These are phyloP conservation scores for Endothia cerciana DNA, from an alignment of 2,329 filamentous ascomycete species.

Conservation along the genomic window DNA sequence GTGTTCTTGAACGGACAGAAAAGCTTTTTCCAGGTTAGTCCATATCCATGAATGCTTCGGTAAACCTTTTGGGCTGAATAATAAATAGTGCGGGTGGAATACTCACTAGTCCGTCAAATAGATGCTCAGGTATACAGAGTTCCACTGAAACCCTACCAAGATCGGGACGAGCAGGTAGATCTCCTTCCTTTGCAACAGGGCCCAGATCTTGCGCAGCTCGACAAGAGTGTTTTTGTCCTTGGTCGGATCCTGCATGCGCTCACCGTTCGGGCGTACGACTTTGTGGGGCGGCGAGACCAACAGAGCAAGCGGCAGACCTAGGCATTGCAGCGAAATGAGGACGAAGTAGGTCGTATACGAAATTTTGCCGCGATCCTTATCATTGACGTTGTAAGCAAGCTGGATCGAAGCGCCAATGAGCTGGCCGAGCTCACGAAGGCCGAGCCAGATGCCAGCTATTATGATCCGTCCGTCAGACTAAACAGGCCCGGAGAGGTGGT, in stretches of 20 bases:
- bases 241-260: constrained; percentile 36
- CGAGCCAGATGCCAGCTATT: constrained; percentile 55
- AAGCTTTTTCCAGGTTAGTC: constrained; percentile 38
- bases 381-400: constrained; percentile 51
- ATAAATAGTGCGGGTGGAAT: not conserved
- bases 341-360: constrained; percentile 47
- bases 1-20: constrained; percentile 51
- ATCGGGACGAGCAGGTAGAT: constrained; percentile 54
- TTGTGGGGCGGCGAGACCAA: constrained; percentile 50
- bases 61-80: too few relatives aligned
- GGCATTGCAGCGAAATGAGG: constrained; percentile 49
- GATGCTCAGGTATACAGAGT: constrained; percentile 53
- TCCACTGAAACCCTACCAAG: constrained; percentile 55
- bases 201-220: constrained; percentile 43
- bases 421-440: constrained; percentile 55
- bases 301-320: constrained; percentile 49
- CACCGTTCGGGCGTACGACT: constrained; percentile 45
- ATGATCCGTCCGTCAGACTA: not conserved
- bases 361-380: constrained; percentile 48
- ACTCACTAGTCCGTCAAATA: constrained; percentile 52
- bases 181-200: constrained; percentile 46
- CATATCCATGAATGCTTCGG: too few relatives aligned
- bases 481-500: not conserved
- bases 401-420: constrained; percentile 56
- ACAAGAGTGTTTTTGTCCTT: constrained; percentile 43